Percentiles rank a stretch among this genome's conserved stretches.
phyloP scores from a whole-genome alignment of 2,329 filamentous ascomycete species.

The Colletotrichum caudatum region DNA sequence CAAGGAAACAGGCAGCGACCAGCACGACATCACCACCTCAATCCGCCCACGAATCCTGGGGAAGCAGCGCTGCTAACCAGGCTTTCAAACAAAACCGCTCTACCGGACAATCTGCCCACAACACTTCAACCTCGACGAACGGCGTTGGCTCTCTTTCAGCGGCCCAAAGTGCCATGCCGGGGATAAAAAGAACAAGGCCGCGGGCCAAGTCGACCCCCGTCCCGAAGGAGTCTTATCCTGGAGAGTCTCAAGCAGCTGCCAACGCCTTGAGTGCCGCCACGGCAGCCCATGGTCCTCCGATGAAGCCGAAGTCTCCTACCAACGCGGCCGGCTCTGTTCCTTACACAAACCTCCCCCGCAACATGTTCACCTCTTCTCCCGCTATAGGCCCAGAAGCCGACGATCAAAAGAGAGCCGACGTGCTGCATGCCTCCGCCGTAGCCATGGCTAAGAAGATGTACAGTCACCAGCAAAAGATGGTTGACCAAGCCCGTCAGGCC shows the following conservation, averaged over 20 bases:
- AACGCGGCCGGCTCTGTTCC: conserved; percentile 76
- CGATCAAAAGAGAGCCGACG: conserved; percentile 78
- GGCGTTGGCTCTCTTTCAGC: conserved; percentile 74
- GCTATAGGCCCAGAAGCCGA: conserved; percentile 78
- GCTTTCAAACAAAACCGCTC: conserved; percentile 65
- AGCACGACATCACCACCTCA: conserved; percentile 57
- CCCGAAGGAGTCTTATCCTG: conserved; percentile 61
- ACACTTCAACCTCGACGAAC: conserved; percentile 48
- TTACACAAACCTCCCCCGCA: conserved; percentile 74
- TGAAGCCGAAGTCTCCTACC: conserved; percentile 58
- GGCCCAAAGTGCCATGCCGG: conserved; percentile 80
- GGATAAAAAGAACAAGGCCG: conserved; percentile 60
- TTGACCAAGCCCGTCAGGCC: conserved; percentile 62
- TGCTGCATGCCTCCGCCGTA: conserved; percentile 83
- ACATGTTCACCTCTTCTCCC: conserved; percentile 83
- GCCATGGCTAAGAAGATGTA: conserved; percentile 94
- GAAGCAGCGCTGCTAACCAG: conserved; percentile 77
- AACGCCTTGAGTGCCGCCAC: conserved; percentile 82
- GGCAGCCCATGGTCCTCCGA: conserved; percentile 69
- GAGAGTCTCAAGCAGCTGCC: conserved; percentile 69
- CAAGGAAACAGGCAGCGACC: conserved; percentile 52
- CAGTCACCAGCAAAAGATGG: conserved; percentile 72
- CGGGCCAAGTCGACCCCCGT: conserved; percentile 74
- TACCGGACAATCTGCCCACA: conserved; percentile 49
- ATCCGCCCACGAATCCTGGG: conserved; percentile 59